Percentiles rank a stretch among this genome's conserved stretches.
These are phyloP conservation scores for Lichtheimia hyalospora DNA, from an alignment of 371 early-diverging fungal genomes.

Conservation along the genomic window DNA sequence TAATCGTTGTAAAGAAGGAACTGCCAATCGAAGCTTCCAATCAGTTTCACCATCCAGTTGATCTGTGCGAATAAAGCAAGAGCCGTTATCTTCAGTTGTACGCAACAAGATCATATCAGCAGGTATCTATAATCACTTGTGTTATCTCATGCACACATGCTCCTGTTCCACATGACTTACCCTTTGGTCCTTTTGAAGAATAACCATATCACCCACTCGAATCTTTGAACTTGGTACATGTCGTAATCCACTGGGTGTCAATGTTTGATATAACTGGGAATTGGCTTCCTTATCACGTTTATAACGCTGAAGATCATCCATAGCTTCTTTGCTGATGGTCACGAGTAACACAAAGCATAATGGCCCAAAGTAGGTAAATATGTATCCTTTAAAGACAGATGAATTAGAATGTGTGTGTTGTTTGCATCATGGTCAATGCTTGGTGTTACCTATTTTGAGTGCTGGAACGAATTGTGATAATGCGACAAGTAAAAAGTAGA, in stretches of 20 bases:
- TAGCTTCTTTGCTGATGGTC: conserved; percentile 95
- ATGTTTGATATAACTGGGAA: conserved; percentile 73
- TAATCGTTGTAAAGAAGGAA: conserved; percentile 78
- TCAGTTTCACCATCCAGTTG: conserved; percentile 99
- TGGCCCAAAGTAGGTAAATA: conserved; percentile 95
- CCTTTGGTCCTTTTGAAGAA: conserved; percentile 90
- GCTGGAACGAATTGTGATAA: conserved; percentile 93
- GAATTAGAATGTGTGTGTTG: background rate
- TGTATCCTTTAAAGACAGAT: conserved; percentile 68
- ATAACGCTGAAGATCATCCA: conserved; percentile 93
- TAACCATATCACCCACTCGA: conserved; percentile 92
- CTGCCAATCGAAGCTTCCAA: conserved; percentile 95
- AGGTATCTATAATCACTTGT: conserved; percentile 56
- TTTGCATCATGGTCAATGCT: too few species aligned
- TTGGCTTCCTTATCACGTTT: conserved; percentile 94
- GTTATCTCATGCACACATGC: too few species aligned
- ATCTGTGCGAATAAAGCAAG: conserved; percentile 98
- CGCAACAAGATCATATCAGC: conserved; percentile 92
- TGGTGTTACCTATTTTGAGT: conserved; percentile 70
- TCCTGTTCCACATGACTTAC: conserved; percentile 20
- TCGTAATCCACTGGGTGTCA: conserved; percentile 59
- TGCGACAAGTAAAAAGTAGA: conserved; percentile 96
- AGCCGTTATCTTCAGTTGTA: conserved; percentile 83
- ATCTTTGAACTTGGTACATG: conserved; percentile 84
- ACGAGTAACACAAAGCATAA: conserved; percentile 92